phyloP scores from a whole-genome alignment of 805 yeast species.

The Osmozyma mogii region DNA sequence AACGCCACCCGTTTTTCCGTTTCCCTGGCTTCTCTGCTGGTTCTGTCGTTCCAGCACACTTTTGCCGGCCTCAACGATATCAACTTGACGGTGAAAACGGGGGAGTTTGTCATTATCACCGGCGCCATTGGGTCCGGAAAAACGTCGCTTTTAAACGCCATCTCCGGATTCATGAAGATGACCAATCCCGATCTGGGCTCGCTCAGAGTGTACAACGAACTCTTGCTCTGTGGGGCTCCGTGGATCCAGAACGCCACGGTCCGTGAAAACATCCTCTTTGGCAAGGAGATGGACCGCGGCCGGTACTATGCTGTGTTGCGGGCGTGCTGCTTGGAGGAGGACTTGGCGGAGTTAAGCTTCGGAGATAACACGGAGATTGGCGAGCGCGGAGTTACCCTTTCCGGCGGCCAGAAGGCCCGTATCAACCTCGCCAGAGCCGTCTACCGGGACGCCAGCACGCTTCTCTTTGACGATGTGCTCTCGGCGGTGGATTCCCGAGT shows the following conservation, averaged over 20 bases:
- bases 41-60: background rate
- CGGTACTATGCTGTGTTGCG: constrained; percentile 21
- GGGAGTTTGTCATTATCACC: constrained; percentile 34
- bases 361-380: constrained; percentile 37
- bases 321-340: constrained; percentile 36
- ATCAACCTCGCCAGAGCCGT: constrained; percentile 37
- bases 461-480: constrained; percentile 37
- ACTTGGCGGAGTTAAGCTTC: constrained; percentile 26
- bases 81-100: constrained; percentile 20
- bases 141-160: constrained; percentile 31
- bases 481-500: constrained; percentile 38
- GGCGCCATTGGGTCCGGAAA: constrained; percentile 40
- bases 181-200: constrained; percentile 18
- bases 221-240: constrained; percentile 29
- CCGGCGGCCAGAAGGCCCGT: constrained; percentile 41
- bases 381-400: constrained; percentile 36
- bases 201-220: constrained; percentile 19
- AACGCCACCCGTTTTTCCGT: background rate
- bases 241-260: constrained; percentile 40
- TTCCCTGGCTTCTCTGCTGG: background rate
- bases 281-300: constrained; percentile 21
- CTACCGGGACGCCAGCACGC: constrained; percentile 24
- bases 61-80: constrained; percentile 30
- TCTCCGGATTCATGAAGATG: constrained; percentile 33
- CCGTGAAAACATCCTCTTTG: constrained; percentile 32